These are phyloP conservation scores for Xylariomycetidae sp. DNA, from an alignment of 2,329 filamentous ascomycete genomes.

Conservation along the genomic window DNA sequence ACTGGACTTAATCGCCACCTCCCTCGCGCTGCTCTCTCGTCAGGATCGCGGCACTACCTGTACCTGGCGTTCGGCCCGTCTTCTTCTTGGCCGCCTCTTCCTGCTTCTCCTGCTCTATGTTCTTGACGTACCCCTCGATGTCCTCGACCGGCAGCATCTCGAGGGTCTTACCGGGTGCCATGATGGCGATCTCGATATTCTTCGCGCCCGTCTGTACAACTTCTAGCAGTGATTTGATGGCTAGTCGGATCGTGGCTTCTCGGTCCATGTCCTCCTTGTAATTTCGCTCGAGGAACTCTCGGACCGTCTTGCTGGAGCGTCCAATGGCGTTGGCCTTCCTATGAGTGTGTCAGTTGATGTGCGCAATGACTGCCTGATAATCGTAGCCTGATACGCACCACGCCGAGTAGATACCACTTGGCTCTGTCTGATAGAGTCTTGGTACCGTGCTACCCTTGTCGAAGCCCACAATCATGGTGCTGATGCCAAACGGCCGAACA, in stretches of 20 bases:
- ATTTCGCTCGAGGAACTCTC: conserved; percentile 97
- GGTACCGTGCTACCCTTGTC: conserved; percentile 87
- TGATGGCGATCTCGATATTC: conserved; percentile 99
- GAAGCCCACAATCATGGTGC: conserved; percentile 96
- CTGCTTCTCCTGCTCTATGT: conserved; percentile 98
- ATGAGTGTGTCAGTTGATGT: conserved; percentile 1
- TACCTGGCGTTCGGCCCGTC: conserved; percentile 68
- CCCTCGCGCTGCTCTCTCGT: conserved; percentile 55
- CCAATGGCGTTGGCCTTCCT: conserved; percentile 99
- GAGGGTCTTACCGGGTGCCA: conserved; percentile 85
- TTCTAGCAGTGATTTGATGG: conserved; percentile 96
- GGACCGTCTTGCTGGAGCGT: conserved; percentile 96
- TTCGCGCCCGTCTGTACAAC: conserved; percentile 98
- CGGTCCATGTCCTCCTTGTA: conserved; percentile 98
- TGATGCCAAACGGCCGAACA: conserved; percentile 97
- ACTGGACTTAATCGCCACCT: conserved; percentile 20
- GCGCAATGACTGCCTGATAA: conserved; percentile 9
- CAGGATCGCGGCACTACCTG: conserved; percentile 67
- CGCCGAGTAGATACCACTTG: conserved; percentile 98
- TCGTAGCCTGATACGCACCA: conserved; percentile 59
- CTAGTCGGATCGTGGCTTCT: conserved; percentile 91
- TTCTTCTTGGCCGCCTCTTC: conserved; percentile 98
- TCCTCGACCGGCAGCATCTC: conserved; percentile 95
- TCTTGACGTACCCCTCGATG: conserved; percentile 97
- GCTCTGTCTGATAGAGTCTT: conserved; percentile 94